Evolutionary conservation across 768 basidiomycete species (phyloP), one percentile per base, ranked within the genome.

Genomic region (Pleurotus cornucopiae): DNA sequence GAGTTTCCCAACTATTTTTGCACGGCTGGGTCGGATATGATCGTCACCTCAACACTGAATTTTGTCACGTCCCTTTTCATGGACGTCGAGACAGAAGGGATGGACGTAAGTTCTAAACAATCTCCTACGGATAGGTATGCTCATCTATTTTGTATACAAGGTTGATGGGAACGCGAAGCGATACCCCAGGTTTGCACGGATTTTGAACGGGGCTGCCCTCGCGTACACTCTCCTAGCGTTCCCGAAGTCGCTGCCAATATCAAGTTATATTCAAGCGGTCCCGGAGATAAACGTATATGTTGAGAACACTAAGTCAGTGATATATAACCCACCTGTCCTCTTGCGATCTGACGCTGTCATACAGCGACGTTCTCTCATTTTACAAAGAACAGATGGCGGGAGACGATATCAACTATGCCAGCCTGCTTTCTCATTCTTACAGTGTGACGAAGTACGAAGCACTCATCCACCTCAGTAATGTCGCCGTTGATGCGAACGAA

Each of bases 151-250:
- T 11, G 30, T 7, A 34, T 34, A 46, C 11, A 41, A 55, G 58
- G 9, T 58, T 20, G 6, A 5, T 13, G 30, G 4, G 11, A 25
- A 43, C 7, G 46, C 56, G 30, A 16, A 13, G 38, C 30, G 46
- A 9, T 60, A 58, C 44, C 58, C 59, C 11, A 53, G 49, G 11
- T 54, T 58, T 44, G 18, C 23, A 6, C 51, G 59, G 16, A 37
- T n/a, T 25, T 46, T 58, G 57, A 67, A 68, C 16, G 75, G 71
- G 0, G 56, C 64, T 5, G 56, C 63, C 1, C 67, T 70, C 46
- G 63, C 67, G 0, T 75, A 67, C 37, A 56, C 58, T 4, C 63
- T 67, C 39, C 64, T 69, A 62, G 62, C 68, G n/a, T 76, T 72
- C 48, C 62, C 67, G 3, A 26, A 45, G 4, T 61, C 63, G 4